Evolutionary conservation across 768 basidiomycete genomes (phyloP), one percentile per base, ranked within the genome.

Genomic region (Tulasnella sp.): DNA sequence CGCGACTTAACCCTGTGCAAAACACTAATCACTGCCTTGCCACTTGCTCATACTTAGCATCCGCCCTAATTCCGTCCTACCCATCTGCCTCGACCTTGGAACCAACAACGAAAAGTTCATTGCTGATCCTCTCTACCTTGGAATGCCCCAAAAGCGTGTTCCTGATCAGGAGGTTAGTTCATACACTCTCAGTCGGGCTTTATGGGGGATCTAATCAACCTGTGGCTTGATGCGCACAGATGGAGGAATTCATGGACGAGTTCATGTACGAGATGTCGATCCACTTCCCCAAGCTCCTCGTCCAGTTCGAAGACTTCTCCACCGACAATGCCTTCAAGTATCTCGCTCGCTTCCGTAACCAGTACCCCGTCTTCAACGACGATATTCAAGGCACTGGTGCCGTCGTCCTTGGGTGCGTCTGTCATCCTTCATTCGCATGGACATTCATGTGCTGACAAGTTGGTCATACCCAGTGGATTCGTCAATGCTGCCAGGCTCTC

Each of bases 301-400:
- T 96, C 78, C 95, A 96, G 83, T 95, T 94, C 79, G 93, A 93
- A 89, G 95, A 97, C 85, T 97, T 96, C 84, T 91, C 93, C 39
- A 95, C 93, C 2, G 92, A 97, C 78, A 91, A 94, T 78, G 96
- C 96, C 0, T 97, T 97, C 85, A 84, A 87, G 73, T 96, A 93
- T 83, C 89, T 97, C 38, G 88, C 90, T 52, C 85, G 88, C 54
- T 94, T 91, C 85, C 88, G 92, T 75, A 83, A 90, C 78, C 86
- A 89, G 73, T 94, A 93, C 81, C 90, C 90, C 31, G 85, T 92
- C 40, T 94, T 95, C 86, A 95, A 95, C 81, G 94, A 97, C 79
- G 94, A 96, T 81, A 94, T 96, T 79, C 93, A 95, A 81, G 91
- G 91, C 58, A 98, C 96, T 1, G 96, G 95, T 25, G 93, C 93